These are phyloP conservation scores for Aechmea fasciata DNA, from an alignment of 176 grass and related monocot species.

Conservation along the genomic window DNA sequence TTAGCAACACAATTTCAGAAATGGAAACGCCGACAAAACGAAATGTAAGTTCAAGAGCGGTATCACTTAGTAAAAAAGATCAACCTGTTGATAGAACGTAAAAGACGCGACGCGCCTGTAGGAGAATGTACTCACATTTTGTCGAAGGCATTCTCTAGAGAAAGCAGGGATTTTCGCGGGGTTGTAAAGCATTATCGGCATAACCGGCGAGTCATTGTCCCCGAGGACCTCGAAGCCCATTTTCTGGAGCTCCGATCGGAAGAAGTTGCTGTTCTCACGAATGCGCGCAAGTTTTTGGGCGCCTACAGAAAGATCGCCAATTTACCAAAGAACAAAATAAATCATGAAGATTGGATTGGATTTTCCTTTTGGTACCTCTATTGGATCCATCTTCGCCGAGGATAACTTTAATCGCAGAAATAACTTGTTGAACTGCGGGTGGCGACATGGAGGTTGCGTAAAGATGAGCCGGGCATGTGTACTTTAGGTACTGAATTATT, in stretches of 20 bases:
- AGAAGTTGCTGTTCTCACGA: slow-evolving; percentile 95
- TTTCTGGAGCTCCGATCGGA: slow-evolving; percentile 81
- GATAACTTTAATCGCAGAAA: slow-evolving; percentile 82
- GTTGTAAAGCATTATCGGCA: slow-evolving; percentile 99
- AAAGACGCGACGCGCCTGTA: too few relatives aligned
- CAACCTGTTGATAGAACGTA: too few relatives aligned
- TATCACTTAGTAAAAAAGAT: too few relatives aligned
- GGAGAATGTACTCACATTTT: slow-evolving; percentile 46
- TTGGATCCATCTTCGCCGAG: slow-evolving; percentile 90
- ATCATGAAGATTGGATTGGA: not conserved
- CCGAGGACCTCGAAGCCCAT: slow-evolving; percentile 98
- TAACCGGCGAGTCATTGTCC: slow-evolving; percentile 85
- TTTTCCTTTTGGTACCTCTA: slow-evolving; percentile 35
- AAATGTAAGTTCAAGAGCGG: not conserved
- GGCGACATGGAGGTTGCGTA: slow-evolving; percentile 97
- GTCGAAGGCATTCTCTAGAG: slow-evolving; percentile 76
- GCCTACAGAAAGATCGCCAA: slow-evolving; percentile 23
- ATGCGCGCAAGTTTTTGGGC: slow-evolving; percentile 79
- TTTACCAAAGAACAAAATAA: not conserved
- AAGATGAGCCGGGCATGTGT: slow-evolving; percentile 74
- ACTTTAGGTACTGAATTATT: slow-evolving; percentile 78
- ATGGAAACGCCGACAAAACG: not conserved
- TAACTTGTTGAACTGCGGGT: slow-evolving; percentile 86
- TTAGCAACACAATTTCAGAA: slow-evolving; percentile 24
- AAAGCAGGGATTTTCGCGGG: slow-evolving; percentile 97